Conservation (phyloP, 1,139 yeast species). For the Yamadazyma aaseri region DNA sequence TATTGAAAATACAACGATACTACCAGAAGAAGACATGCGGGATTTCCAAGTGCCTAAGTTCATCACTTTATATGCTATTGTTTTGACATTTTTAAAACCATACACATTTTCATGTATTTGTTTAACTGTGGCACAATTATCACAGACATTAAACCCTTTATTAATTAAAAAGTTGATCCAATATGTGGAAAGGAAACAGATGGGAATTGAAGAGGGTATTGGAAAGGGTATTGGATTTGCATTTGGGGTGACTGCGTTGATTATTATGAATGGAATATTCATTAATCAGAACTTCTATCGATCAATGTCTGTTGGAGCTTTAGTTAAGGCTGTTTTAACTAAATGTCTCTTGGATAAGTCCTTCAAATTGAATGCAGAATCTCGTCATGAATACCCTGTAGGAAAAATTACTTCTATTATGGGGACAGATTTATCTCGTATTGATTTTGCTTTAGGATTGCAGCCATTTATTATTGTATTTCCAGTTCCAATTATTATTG, state of each 20-base stretch:
- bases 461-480: constrained; percentile 30
- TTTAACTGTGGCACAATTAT: constrained; percentile 22
- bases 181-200: constrained; percentile 26
- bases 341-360: constrained; percentile 69
- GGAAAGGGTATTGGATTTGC: constrained; percentile 43
- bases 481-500: constrained; percentile 32
- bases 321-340: constrained; percentile 63
- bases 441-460: constrained; percentile 37
- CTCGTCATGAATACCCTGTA: constrained; percentile 59
- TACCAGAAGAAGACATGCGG: constrained; percentile 25
- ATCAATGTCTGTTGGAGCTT: constrained; percentile 53
- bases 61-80: constrained; percentile 19
- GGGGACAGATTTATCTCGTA: constrained; percentile 39
- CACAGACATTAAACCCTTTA: constrained; percentile 29
- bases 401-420: constrained; percentile 64
- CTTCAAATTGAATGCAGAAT: constrained; percentile 56
- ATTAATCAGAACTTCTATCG: constrained; percentile 21
- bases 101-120: constrained; percentile 23
- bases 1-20: not conserved
- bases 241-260: constrained; percentile 28
- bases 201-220: constrained; percentile 20
- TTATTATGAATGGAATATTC: constrained; percentile 32
- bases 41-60: constrained; percentile 23
- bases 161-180: constrained; percentile 28
- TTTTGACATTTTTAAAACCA: constrained; percentile 29